Evolutionary conservation across 208 protist genomes (phyloP), one percentile per base, ranked within the genome.

Genomic region (Crithidia expoeki): DNA sequence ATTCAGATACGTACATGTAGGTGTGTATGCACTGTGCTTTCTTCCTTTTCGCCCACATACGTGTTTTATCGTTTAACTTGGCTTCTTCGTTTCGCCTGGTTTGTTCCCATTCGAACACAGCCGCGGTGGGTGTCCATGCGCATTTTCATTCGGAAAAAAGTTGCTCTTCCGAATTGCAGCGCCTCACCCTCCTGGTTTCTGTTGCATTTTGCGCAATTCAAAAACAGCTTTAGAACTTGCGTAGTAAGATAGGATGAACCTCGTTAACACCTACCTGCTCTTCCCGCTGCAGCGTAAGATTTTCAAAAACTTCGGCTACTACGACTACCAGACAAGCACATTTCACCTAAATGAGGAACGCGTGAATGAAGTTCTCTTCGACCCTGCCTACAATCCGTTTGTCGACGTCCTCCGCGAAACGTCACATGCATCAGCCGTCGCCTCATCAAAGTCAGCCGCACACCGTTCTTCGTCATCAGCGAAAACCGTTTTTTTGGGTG

Each of bases 231-330:
- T n/a, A n/a, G n/a, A n/a, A n/a, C n/a, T n/a, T n/a, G n/a, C n/a
- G n/a, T n/a, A n/a, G n/a, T n/a, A 17, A 17, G 42, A 9, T 9
- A 67, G 10, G 16, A 77, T 77, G 72, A 77, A 77, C 32, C 61
- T 72, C 57, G 64, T 77, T 17, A 77, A 72, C 57, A 65, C 63
- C 38, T 76, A 78, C 27, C 61, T 81, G 44, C 49, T 83, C 21
- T 55, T 67, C 40, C 74, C 80, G 11, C 47, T 85, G 61, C 80
- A 85, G 67, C 65, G 65, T 0, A 81, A 82, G 36, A 61, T 81
- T 14, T 85, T 85, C 59, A 66, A 79, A n/a, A 82, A 85, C 63
- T 80, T 80, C 32, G 80, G 69, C 23, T 64, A 82, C 53, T 85
- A 85, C 36, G 72, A 85, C 52, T 73, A 77, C 50, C 55, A 62